Conservation (phyloP, 371 early-diverging fungal species). For the Cokeromyces recurvatus region DNA sequence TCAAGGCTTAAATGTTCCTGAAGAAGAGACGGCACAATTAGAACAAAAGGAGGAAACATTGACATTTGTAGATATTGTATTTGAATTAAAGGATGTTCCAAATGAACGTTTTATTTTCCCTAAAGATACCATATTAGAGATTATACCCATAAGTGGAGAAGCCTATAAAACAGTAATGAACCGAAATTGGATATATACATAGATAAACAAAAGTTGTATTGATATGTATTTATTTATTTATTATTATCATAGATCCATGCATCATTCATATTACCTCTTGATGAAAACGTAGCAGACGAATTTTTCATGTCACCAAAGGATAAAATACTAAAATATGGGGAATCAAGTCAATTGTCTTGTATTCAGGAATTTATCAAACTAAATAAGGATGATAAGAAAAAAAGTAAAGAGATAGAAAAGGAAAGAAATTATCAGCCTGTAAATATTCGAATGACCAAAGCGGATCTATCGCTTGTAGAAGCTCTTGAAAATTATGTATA, state of each 20-base stretch:
- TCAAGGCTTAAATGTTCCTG: background rate
- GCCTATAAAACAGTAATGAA: background rate
- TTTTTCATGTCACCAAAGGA: constrained; percentile 21
- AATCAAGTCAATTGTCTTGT: background rate
- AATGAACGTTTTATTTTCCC: constrained; percentile 45
- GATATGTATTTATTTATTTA: too few species aligned
- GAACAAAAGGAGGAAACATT: background rate
- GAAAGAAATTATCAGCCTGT: constrained; percentile 18
- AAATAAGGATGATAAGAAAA: background rate
- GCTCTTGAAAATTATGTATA: constrained; percentile 12
- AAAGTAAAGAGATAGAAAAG: too few species aligned
- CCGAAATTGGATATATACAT: too few species aligned
- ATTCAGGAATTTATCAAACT: background rate
- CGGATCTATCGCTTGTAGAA: constrained; percentile 12
- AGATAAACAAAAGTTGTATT: too few species aligned
- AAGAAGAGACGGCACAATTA: background rate
- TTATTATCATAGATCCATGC: constrained; percentile 6
- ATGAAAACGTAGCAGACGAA: constrained; percentile 7
- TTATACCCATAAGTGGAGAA: background rate
- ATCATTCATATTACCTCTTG: constrained; percentile 30
- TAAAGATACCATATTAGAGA: constrained; percentile 24
- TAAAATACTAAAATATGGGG: constrained; percentile 26
- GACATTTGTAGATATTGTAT: constrained; percentile 31
- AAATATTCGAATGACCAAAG: constrained; percentile 20
- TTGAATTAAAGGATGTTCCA: constrained; percentile 39